Conservation (phyloP, 495 filamentous ascomycete species). For the Xylaria palmicola region DNA sequence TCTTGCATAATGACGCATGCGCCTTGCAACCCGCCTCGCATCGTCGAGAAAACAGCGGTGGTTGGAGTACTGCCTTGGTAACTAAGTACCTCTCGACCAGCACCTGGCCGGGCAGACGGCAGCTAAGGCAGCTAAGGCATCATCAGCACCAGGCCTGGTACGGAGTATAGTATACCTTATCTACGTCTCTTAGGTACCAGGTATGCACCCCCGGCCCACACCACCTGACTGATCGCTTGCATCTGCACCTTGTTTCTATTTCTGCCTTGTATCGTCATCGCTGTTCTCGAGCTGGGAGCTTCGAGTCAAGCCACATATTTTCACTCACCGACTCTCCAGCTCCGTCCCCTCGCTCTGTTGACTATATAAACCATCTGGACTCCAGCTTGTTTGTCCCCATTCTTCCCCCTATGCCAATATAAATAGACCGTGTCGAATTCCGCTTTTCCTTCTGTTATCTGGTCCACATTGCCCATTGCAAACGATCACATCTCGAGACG, state of each 20-base stretch:
- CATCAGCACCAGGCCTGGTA: too few relatives aligned
- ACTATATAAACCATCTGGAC: background rate
- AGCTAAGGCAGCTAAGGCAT: background rate
- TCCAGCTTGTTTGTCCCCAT: background rate
- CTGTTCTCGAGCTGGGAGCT: background rate
- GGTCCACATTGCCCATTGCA: background rate
- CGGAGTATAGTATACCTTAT: background rate
- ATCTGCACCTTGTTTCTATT: background rate
- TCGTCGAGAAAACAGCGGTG: background rate
- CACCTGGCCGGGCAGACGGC: background rate
- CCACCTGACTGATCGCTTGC: background rate
- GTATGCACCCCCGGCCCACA: background rate
- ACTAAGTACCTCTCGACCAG: background rate
- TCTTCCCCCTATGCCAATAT: background rate
- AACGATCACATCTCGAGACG: background rate
- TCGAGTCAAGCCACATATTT: background rate
- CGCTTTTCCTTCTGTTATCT: background rate
- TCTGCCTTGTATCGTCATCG: conserved; percentile 3
- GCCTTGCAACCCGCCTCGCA: conserved; percentile 1
- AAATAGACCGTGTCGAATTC: background rate
- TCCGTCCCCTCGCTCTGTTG: background rate
- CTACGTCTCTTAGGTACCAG: background rate
- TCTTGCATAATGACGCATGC: conserved; percentile 19
- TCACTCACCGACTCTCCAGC: conserved; percentile 2
- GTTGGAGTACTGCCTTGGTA: background rate